A percentile compares a stretch with the other conserved stretches of the same genome.
phyloP scores from a whole-genome alignment of 2,329 filamentous ascomycete species.

The Colletotrichum paranaense region DNA sequence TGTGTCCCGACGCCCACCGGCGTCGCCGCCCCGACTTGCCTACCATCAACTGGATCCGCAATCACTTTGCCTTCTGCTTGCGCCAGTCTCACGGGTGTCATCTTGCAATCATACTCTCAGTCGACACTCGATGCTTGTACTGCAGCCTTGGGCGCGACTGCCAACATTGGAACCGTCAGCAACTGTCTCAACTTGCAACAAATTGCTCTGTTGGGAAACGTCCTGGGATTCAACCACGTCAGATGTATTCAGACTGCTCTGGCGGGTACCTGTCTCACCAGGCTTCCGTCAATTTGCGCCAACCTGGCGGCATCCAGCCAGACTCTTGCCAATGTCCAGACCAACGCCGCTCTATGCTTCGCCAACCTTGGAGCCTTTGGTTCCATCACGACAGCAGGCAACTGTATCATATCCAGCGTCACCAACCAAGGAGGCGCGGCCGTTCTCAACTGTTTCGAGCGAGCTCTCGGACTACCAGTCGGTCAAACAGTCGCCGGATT shows the following conservation, averaged over 20 bases:
- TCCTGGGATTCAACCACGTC: not conserved
- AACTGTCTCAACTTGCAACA: not conserved
- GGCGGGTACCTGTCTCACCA: not conserved
- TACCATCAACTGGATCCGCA: no score
- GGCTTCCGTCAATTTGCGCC: not conserved
- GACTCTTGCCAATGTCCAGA: not conserved
- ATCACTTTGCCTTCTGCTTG: not conserved
- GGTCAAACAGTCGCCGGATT: not conserved
- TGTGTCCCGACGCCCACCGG: conserved; percentile 9
- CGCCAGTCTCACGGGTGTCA: not conserved
- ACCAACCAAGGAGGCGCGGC: not conserved
- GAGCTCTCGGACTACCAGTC: not conserved
- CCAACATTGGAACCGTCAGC: not conserved
- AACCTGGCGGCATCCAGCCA: not conserved
- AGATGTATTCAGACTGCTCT: not conserved
- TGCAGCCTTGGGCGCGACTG: not conserved
- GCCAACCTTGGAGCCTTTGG: not conserved
- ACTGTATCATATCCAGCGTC: not conserved
- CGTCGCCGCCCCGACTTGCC: not conserved
- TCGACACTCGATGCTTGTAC: not conserved
- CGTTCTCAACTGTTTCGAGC: conserved; percentile 11
- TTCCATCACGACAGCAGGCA: not conserved
- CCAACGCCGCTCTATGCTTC: not conserved
- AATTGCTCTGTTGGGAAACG: not conserved
- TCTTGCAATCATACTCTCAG: not conserved